Evolutionary conservation across 225 moss, liverwort and hornwort genomes (phyloP), one percentile per base, ranked within the genome.

Genomic region (Ulota crispa): DNA sequence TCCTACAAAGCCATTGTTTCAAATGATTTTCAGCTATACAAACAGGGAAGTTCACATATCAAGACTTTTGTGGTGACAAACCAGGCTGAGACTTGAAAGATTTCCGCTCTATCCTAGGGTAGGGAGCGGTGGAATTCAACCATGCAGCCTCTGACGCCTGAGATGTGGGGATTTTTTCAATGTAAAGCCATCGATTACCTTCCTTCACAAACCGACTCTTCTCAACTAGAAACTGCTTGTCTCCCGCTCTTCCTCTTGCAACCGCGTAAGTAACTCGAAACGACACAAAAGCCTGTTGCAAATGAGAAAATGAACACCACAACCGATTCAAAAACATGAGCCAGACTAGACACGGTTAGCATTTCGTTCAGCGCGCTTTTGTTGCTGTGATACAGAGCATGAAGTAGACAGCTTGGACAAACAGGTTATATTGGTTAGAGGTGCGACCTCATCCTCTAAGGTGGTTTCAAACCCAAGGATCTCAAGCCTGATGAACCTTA

Each of bases 151-250:
- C 34, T 5, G 34, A 34, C 34, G 91, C 92, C 69, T 90, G 91
- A 75, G 88, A 93, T 47, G 90, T 79, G 54, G 87, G 75, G 42
- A 89, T 87, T 7, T 82, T 81, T 59, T 92, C 91, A 42, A 84
- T 63, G 66, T 92, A 95, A n/a, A 91, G 78, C 95, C 93, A 95
- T 50, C 90, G 86, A 26, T 81, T 89, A 30, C 77, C 88, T 52
- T 92, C 92, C 72, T 84, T 95, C 31, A 91, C 85, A 76, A 95
- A 95, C 31, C 85, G 83, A 70, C 92, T 92, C 85, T 93, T 93
- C 84, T 95, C 95, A 20, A 87, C 86, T 50, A 95, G 69, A 43
- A 82, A 87, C 71, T 95, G 92, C 68, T 85, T 92, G 81, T 95
- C 95, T 80, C 88, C 88, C 26, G 86, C 87, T 90, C 95, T 89